A percentile compares a stretch with the other conserved stretches of the same genome.
These are phyloP conservation scores for Macrophomina phaseolina DNA, from an alignment of 2,329 filamentous ascomycete genomes.

Conservation along the genomic window DNA sequence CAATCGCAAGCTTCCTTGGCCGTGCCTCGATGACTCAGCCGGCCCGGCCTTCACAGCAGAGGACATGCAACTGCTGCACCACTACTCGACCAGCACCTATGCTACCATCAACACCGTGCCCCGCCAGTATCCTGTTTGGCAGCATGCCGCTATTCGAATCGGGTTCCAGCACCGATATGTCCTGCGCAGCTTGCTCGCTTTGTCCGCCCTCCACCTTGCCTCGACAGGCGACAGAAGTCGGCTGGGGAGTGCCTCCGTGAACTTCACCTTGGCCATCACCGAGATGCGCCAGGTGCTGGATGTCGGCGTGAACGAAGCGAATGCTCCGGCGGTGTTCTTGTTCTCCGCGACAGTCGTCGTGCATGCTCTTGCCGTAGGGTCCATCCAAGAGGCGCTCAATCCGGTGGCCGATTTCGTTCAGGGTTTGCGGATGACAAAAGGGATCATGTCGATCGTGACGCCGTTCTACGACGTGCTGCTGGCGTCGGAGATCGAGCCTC, in stretches of 20 bases:
- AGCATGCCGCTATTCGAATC: neutral
- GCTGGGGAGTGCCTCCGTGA: neutral
- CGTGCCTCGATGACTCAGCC: neutral
- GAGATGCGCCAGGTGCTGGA: neutral
- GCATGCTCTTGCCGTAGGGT: neutral
- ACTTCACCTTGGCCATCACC: neutral
- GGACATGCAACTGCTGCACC: slow-evolving; percentile 4
- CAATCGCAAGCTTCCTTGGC: neutral
- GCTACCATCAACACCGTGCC: neutral
- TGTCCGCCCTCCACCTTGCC: slow-evolving; percentile 32
- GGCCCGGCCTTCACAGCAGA: neutral
- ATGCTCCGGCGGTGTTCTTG: neutral
- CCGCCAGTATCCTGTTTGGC: neutral
- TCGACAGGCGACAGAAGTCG: neutral
- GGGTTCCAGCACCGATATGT: slow-evolving; percentile 30
- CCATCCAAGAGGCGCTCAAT: neutral
- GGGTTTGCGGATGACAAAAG: neutral
- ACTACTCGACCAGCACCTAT: neutral
- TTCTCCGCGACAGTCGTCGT: neutral
- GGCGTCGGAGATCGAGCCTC: neutral
- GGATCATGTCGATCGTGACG: neutral
- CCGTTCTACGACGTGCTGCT: neutral
- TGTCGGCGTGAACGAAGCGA: neutral
- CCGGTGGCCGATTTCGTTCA: neutral
- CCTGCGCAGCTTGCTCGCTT: slow-evolving; percentile 33